phyloP scores from a whole-genome alignment of 345 rosid species.

The Pistacia integerrima region DNA sequence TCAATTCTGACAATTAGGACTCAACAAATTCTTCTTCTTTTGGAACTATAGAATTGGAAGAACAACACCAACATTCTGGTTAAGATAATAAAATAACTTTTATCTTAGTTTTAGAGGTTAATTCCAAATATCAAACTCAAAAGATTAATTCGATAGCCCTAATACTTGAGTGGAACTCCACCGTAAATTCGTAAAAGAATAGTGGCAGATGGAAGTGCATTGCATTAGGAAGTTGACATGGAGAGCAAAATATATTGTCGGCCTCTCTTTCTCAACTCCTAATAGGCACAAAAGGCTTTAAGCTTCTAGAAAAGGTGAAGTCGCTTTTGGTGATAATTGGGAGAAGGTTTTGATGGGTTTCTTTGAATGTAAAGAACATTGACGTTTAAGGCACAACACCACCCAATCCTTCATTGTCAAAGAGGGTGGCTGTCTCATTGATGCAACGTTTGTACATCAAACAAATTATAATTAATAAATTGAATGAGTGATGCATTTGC shows the following conservation, averaged over 20 bases:
- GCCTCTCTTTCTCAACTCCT: constrained; percentile 8
- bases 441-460: background rate
- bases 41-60: too few species aligned
- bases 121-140: too few species aligned
- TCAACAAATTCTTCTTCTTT: too few species aligned
- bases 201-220: too few species aligned
- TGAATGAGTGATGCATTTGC: background rate
- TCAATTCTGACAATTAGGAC: too few species aligned
- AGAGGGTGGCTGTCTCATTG: constrained; percentile 30
- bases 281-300: background rate
- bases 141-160: too few species aligned
- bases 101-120: too few species aligned
- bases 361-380: constrained; percentile 24
- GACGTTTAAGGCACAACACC: constrained; percentile 41
- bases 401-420: constrained; percentile 20
- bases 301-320: constrained; percentile 27
- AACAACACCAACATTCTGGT: too few species aligned
- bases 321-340: constrained; percentile 4
- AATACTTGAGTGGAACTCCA: too few species aligned
- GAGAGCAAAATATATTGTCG: constrained; percentile 18
- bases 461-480: background rate
- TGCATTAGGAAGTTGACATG: constrained; percentile 1
- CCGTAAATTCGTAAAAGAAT: too few species aligned
- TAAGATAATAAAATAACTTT: too few species aligned
- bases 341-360: constrained; percentile 1